These are phyloP conservation scores for Penicillium polonicum DNA, from an alignment of 2,329 filamentous ascomycete species.

Conservation along the genomic window DNA sequence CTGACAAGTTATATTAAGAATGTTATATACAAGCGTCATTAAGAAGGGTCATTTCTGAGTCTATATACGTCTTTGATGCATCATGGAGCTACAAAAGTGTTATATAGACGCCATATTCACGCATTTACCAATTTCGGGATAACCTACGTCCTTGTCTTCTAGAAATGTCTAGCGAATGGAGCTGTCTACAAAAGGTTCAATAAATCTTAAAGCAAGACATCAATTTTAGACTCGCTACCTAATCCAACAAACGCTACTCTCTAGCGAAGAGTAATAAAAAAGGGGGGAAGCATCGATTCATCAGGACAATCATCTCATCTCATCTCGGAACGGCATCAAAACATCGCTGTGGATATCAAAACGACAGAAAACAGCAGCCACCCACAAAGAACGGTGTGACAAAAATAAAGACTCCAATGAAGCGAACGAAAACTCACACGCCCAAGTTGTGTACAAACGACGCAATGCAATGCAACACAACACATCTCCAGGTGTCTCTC, in stretches of 20 bases:
- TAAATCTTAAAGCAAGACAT: not conserved
- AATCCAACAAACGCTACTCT: not conserved
- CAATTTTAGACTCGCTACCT: not conserved
- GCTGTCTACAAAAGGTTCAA: not conserved
- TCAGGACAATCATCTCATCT: slow-evolving; percentile 6
- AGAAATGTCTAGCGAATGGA: not conserved
- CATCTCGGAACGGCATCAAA: slow-evolving; percentile 4
- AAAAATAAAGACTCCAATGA: not conserved
- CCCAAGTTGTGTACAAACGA: not conserved
- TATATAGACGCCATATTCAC: slow-evolving; percentile 1
- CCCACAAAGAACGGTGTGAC: not conserved
- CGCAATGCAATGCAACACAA: not conserved
- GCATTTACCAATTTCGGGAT: not conserved
- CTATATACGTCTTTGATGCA: not conserved
- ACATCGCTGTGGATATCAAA: slow-evolving; percentile 10
- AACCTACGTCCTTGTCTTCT: not conserved
- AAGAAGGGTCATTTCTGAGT: not conserved
- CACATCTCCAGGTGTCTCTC: not conserved
- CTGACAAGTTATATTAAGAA: slow-evolving; percentile 2
- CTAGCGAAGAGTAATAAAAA: not conserved
- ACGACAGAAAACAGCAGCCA: slow-evolving; percentile 8
- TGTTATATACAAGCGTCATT: slow-evolving; percentile 8
- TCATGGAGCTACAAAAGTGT: slow-evolving; percentile 3
- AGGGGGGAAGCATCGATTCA: not conserved
- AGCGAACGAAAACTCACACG: not conserved